Conservation (phyloP, 495 filamentous ascomycete species). For the Penicillium robsamsonii region DNA sequence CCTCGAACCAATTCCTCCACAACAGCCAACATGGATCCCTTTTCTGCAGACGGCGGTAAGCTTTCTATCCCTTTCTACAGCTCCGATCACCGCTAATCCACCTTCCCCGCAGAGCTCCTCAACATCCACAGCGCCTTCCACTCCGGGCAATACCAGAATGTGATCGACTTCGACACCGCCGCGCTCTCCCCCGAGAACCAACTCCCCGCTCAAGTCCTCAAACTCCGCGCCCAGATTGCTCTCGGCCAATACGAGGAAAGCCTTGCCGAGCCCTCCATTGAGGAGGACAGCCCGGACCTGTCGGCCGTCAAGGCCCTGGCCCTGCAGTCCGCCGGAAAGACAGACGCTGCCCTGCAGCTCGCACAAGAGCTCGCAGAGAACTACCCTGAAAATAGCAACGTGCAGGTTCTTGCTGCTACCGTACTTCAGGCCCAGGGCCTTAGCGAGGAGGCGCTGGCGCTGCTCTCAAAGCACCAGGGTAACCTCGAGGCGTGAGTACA, state of each 20-base stretch:
- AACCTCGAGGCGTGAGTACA: conserved; percentile 72
- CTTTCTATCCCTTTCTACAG: not conserved
- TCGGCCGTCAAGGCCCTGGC: conserved; percentile 75
- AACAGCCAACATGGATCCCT: conserved; percentile 74
- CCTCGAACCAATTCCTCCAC: conserved; percentile 13
- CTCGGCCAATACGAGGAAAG: conserved; percentile 73
- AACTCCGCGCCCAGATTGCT: conserved; percentile 78
- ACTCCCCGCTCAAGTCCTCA: conserved; percentile 73
- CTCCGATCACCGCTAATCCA: conserved; percentile 10
- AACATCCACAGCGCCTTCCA: conserved; percentile 96
- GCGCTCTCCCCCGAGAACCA: conserved; percentile 73
- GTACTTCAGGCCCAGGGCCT: conserved; percentile 74
- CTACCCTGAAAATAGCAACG: conserved; percentile 69
- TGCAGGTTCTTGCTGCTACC: conserved; percentile 76
- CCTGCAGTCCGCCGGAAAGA: conserved; percentile 58
- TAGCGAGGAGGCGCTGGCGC: conserved; percentile 75
- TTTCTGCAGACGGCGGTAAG: conserved; percentile 83
- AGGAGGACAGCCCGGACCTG: conserved; percentile 67
- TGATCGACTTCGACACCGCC: conserved; percentile 76
- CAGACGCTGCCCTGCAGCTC: conserved; percentile 56
- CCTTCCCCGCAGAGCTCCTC: conserved; percentile 67
- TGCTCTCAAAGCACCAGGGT: conserved; percentile 80
- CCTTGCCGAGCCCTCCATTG: conserved; percentile 61
- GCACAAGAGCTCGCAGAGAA: conserved; percentile 64
- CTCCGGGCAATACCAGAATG: conserved; percentile 81